Evolutionary conservation across 352 stramenopile genomes (phyloP).

Genomic region (Peronospora destructor): DNA sequence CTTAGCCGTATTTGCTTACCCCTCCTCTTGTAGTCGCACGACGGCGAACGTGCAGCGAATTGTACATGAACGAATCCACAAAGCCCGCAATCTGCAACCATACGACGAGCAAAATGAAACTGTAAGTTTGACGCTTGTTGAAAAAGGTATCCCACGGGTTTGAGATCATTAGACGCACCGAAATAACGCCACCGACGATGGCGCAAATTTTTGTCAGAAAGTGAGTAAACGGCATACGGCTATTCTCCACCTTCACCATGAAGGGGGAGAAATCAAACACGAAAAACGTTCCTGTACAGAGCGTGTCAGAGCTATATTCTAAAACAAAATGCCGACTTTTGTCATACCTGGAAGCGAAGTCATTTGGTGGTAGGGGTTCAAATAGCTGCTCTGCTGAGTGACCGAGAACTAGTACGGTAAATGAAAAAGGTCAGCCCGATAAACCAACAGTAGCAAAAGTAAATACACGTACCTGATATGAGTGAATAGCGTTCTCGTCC

Average conservation of each 20-base stretch:
- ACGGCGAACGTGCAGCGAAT: constrained; percentile 60
- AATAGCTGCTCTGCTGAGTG: constrained; percentile 73
- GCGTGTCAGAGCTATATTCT: constrained; percentile 1
- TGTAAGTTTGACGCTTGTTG: background rate
- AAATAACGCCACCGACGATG: constrained; percentile 77
- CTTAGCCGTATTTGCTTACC: constrained; percentile 32
- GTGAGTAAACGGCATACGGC: constrained; percentile 71
- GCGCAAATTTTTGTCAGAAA: constrained; percentile 83
- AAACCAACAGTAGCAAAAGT: background rate
- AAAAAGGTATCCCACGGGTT: background rate
- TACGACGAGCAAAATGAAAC: background rate
- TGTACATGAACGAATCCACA: constrained; percentile 84
- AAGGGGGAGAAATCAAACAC: constrained; percentile 83
- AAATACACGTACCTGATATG: constrained; percentile 50
- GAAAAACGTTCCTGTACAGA: constrained; percentile 62
- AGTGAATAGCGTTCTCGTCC: constrained; percentile 45
- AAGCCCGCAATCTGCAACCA: constrained; percentile 71
- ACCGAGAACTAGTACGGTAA: constrained; percentile 53
- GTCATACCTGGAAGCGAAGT: constrained; percentile 51
- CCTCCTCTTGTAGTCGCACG: constrained; percentile 19
- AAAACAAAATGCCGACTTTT: background rate
- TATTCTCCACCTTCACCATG: constrained; percentile 82
- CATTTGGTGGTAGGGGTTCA: constrained; percentile 61
- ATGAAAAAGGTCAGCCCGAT: constrained; percentile 6
- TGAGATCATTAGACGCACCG: constrained; percentile 34